Evolutionary conservation across 2,329 filamentous ascomycete species (phyloP), one percentile per base, ranked within the genome.

Genomic region (Raffaelea albimanens): DNA sequence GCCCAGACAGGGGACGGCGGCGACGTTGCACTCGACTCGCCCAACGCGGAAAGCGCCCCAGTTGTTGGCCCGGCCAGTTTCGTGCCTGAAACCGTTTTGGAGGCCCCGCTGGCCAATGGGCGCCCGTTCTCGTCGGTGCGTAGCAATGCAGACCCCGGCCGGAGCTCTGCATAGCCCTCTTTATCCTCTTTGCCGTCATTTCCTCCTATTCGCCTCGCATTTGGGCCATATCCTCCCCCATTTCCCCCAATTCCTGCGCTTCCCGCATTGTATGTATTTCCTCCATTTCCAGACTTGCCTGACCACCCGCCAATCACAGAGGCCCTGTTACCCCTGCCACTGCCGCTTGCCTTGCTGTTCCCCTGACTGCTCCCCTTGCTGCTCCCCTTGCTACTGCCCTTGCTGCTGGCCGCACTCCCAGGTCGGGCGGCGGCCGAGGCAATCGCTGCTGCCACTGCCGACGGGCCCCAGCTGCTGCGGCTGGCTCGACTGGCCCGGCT

Each of bases 81-180:
- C 61, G 66, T 57, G 52, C 60, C 68, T 72, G 70, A 73, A 72
- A 72, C 69, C 51, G 58, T 56, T 52, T 56, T 63, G 52, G 61
- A 61, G 60, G 57, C 59, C 52, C 58, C 54, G 51, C 59, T 59
- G 53, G 58, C 64, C 63, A 67, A 68, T 61, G 63, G 59, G 46
- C 60, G 56, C 44, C 57, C 53, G 45, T 61, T 57, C 31, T 58
- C 59, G 44, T 59, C 56, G 40, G 63, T 54, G 44, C 61, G 62
- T 39, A 63, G 62, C 55, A 63, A 59, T 57, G 61, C 61, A 46
- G 61, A 63, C 49, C 61, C 61, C 51, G 50, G 58, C 40, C 53
- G 53, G 46, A 48, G 23, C 23, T 11, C 48, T 49, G 53, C 57
- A 59, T 60, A 52, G 52, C 53, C 55, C 39, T 62, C 59, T 34